Evolutionary conservation across 805 yeast species (phyloP), one percentile per base, ranked within the genome.

Genomic region (Candida arabinofermentans): DNA sequence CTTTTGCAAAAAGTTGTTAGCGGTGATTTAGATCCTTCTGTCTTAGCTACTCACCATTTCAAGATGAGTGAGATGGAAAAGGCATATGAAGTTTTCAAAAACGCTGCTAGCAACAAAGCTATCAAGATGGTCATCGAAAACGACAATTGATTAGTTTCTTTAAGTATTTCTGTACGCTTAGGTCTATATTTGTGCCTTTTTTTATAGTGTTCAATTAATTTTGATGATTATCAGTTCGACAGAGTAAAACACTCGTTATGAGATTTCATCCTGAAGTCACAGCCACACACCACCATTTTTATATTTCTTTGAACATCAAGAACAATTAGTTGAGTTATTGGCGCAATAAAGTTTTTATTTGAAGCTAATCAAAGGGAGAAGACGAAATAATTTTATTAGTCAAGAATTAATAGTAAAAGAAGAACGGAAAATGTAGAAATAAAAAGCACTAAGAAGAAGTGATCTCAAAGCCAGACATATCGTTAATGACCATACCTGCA

Each of bases 401-500:
- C 12, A 24, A 24, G n/a, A 13, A 26, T 13, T 17, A 27, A 6
- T 9, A 24, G 18, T 13, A 17, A 38, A 14, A 26, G 5, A 12
- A 19, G 12, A 14, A 16, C 31, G 9, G 18, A 26, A 7, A 26
- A 26, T 16, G 8, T 26, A 8, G n/a, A 10, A 26, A 5, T 26
- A 26, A 5, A 16, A 26, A 13, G n/a, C 12, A 3, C 14, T 27
- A 14, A 16, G 37, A 16, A 17, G 26, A 22, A 8, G 30, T n/a
- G 17, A 41, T 35, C 34, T 46, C 50, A 43, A 54, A 61, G 6
- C 61, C 52, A 39, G 46, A 45, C 57, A 74, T 61, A 49, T 76
- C 75, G 41, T 75, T 75, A 55, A 79, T 66, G 21, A 77, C 76
- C 84, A 79, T 79, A 23, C 81, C 82, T 7, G 84, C 83, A 34